These are phyloP conservation scores for Neurospora africana DNA, from an alignment of 495 filamentous ascomycete species.

Conservation along the genomic window DNA sequence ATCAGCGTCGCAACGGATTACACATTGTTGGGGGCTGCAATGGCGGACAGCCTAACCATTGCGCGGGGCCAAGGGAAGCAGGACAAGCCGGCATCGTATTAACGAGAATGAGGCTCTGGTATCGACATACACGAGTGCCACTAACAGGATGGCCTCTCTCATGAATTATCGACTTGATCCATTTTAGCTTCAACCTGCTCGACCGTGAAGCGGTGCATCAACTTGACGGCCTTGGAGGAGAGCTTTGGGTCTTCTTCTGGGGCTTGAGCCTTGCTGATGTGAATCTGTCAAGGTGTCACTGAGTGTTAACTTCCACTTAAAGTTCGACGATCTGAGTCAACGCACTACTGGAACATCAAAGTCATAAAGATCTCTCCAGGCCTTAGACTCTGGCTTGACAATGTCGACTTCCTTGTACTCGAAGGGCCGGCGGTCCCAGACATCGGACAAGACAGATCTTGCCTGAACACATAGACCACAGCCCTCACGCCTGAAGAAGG, in stretches of 20 bases:
- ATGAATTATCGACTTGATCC: constrained; percentile 46
- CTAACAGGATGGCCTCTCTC: background rate
- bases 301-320: background rate
- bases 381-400: constrained; percentile 49
- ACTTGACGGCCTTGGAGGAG: constrained; percentile 53
- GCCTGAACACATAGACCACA: constrained; percentile 75
- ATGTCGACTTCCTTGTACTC: constrained; percentile 74
- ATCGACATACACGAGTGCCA: background rate
- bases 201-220: constrained; percentile 75
- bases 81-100: constrained; percentile 25
- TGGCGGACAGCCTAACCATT: constrained; percentile 32
- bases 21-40: constrained; percentile 37
- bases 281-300: constrained; percentile 41
- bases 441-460: constrained; percentile 56
- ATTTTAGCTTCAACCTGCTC: constrained; percentile 62
- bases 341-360: constrained; percentile 80
- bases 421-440: constrained; percentile 60
- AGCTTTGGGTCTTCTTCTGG: constrained; percentile 39
- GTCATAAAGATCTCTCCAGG: constrained; percentile 75
- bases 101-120: constrained; percentile 1
- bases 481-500: constrained; percentile 69
- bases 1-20: constrained; percentile 55
- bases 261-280: constrained; percentile 43
- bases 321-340: background rate
- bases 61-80: constrained; percentile 33